Conservation (phyloP, 768 basidiomycete genomes). For the Kwoniella mangroviensis region DNA sequence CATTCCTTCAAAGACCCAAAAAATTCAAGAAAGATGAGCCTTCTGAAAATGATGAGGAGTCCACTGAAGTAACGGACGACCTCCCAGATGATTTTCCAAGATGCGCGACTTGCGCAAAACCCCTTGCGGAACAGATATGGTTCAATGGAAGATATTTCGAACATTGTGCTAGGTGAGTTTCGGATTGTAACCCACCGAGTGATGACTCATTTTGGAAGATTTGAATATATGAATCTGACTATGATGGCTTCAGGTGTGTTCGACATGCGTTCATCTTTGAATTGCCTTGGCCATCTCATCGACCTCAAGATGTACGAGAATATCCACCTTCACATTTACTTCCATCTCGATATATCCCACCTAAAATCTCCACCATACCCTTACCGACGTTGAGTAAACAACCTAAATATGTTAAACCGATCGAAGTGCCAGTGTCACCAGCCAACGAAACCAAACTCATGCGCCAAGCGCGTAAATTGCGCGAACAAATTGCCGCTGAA, state of each 20-base stretch:
- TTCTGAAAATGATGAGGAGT: conserved; percentile 21
- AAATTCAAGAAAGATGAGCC: conserved; percentile 10
- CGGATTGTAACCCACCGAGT: too few species aligned
- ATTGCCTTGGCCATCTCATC: conserved; percentile 50
- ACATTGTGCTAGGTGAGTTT: conserved; percentile 45
- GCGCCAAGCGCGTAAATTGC: conserved; percentile 20
- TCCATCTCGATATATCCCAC: conserved; percentile 39
- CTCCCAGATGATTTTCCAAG: conserved; percentile 42
- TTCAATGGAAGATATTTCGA: conserved; percentile 47
- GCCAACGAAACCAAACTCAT: conserved; percentile 15
- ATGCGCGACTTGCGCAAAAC: conserved; percentile 47
- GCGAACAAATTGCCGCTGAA: conserved; percentile 32
- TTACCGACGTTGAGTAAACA: conserved; percentile 43
- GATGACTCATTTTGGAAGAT: too few species aligned
- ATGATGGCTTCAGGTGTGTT: conserved; percentile 34
- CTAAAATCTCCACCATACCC: conserved; percentile 37
- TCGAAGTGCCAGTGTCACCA: conserved; percentile 20
- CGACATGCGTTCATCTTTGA: conserved; percentile 48
- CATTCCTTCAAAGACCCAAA: conserved; percentile 29
- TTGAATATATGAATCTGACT: not conserved
- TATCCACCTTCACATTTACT: conserved; percentile 52
- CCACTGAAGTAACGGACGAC: conserved; percentile 27
- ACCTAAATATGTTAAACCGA: conserved; percentile 32
- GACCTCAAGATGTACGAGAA: conserved; percentile 41
- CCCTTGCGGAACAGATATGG: conserved; percentile 45